A percentile compares a stretch with the other conserved stretches of the same genome.
Conservation (phyloP, 2,329 filamentous ascomycete genomes). For the Fusarium albosuccineum region DNA sequence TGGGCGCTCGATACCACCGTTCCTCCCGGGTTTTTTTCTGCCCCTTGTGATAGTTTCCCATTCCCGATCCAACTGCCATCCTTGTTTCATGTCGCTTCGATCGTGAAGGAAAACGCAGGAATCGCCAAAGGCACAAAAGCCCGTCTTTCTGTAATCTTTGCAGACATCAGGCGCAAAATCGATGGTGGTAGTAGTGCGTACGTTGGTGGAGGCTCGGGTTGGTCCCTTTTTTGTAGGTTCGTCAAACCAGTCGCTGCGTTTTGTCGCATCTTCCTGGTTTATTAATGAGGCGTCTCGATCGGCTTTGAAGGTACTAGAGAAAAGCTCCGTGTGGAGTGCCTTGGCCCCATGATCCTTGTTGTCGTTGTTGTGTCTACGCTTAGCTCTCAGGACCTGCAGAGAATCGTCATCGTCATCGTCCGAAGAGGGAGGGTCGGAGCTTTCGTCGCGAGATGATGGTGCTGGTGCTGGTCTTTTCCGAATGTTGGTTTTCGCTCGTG, state of each 20-base stretch:
- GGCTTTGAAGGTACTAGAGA: conserved; percentile 66
- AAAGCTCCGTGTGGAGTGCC: no score
- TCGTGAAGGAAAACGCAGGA: conserved; percentile 82
- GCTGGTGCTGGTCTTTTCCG: no score
- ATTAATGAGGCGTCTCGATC: conserved; percentile 72
- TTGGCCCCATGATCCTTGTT: conserved; percentile 64
- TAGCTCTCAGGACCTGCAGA: conserved; percentile 65
- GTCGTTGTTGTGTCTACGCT: conserved; percentile 66
- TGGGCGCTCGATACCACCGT: conserved; percentile 69
- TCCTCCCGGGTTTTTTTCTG: conserved; percentile 67
- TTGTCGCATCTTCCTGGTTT: conserved; percentile 86
- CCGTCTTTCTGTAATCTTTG: conserved; percentile 84
- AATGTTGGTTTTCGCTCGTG: no score
- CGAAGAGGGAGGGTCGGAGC: no score
- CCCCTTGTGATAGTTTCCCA: conserved; percentile 79
- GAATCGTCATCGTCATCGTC: no score
- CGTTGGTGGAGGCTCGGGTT: conserved; percentile 86
- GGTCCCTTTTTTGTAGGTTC: conserved; percentile 81
- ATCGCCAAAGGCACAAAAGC: conserved; percentile 53
- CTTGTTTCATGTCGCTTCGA: conserved; percentile 84
- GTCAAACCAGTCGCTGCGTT: conserved; percentile 88
- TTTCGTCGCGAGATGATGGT: no score
- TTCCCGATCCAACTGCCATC: conserved; percentile 93
- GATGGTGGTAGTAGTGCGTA: conserved; percentile 87
- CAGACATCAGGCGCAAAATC: conserved; percentile 93